phyloP scores from a whole-genome alignment of 2,329 filamentous ascomycete genomes.

The Colletotrichum cereale region DNA sequence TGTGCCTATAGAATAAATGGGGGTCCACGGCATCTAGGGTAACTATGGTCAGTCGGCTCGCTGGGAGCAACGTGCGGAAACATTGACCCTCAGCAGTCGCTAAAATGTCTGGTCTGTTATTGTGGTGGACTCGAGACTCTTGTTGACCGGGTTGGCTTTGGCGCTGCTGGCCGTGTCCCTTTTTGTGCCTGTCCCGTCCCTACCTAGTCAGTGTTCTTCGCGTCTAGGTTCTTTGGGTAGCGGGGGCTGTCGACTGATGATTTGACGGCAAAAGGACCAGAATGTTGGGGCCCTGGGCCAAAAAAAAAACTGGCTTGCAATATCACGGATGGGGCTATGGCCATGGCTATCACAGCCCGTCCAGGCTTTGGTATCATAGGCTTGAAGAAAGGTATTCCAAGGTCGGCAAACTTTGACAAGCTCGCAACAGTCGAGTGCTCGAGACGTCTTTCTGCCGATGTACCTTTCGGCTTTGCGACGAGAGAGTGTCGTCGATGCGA shows the following conservation, averaged over 20 bases:
- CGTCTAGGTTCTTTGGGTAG: not conserved
- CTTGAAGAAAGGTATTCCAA: not conserved
- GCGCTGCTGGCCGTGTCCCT: conserved; percentile 7
- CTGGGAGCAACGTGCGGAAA: conserved; percentile 5
- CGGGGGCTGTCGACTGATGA: conserved; percentile 23
- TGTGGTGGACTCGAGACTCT: conserved; percentile 18
- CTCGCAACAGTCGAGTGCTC: conserved; percentile 24
- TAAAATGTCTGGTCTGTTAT: conserved; percentile 21
- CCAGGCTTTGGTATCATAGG: not conserved
- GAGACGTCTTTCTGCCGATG: conserved; percentile 15
- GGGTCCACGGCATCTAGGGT: conserved; percentile 10
- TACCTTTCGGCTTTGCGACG: conserved; percentile 22
- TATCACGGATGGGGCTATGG: not conserved
- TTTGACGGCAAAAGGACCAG: conserved; percentile 3
- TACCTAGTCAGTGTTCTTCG: not conserved
- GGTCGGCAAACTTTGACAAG: conserved; percentile 18
- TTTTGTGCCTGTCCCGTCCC: conserved; percentile 1
- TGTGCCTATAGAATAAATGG: conserved; percentile 8
- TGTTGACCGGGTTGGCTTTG: conserved; percentile 28
- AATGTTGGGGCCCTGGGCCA: not conserved
- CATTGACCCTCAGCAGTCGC: not conserved
- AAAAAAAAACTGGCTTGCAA: not conserved
- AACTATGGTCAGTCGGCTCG: conserved; percentile 25
- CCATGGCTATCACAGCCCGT: not conserved
- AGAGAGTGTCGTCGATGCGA: conserved; percentile 31